Percentiles rank a stretch among this genome's conserved stretches.
Conservation (phyloP, 2,329 filamentous ascomycete genomes). For the Colletotrichum noveboracense region DNA sequence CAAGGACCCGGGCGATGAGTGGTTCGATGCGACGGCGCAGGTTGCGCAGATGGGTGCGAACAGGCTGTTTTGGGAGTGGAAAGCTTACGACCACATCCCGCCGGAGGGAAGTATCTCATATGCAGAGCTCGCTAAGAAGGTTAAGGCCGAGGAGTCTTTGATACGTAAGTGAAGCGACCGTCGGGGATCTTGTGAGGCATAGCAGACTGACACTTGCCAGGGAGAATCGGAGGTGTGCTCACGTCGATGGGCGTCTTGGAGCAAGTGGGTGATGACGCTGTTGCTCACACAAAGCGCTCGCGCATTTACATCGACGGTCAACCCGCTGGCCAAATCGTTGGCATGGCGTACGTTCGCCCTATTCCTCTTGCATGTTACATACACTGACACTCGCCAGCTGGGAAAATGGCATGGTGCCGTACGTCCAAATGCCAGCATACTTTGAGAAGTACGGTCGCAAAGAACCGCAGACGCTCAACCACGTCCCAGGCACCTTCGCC, state of each 20-base stretch:
- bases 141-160: conserved; percentile 31
- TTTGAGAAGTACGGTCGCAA: conserved; percentile 35
- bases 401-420: conserved; percentile 14
- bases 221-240: conserved; percentile 4
- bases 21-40: conserved; percentile 9
- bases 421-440: conserved; percentile 32
- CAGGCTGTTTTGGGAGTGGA: conserved; percentile 36
- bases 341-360: conserved; percentile 2
- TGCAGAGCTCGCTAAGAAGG: conserved; percentile 30
- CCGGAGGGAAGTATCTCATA: conserved; percentile 31
- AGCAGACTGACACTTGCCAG: not conserved
- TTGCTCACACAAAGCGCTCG: conserved; percentile 17
- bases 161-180: conserved; percentile 23
- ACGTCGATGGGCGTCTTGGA: conserved; percentile 7
- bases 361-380: fast-evolving
- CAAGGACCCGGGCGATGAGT: conserved; percentile 13
- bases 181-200: not conserved
- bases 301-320: conserved; percentile 8
- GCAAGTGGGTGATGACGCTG: conserved; percentile 11
- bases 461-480: conserved; percentile 31
- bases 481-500: conserved; percentile 33
- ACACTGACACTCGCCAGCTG: not conserved
- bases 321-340: conserved; percentile 2
- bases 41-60: conserved; percentile 11
- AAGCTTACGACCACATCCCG: conserved; percentile 37